phyloP scores from a whole-genome alignment of 331 rosid genomes.

The Prunus yedoensis region DNA sequence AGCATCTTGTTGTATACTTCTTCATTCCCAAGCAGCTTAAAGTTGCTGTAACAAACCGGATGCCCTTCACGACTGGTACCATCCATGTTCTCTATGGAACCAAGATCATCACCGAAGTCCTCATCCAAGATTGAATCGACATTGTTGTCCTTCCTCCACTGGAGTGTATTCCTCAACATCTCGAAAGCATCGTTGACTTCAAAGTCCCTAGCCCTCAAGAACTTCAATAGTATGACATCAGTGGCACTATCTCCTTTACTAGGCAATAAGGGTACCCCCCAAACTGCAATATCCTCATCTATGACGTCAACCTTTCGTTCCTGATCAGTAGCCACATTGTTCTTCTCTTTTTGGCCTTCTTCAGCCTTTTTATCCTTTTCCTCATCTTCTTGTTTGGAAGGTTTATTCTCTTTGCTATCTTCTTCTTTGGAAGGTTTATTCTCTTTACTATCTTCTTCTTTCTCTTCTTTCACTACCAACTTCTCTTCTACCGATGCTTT shows the following conservation, averaged over 20 bases:
- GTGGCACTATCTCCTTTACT: conserved; percentile 53
- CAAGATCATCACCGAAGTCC: conserved; percentile 40
- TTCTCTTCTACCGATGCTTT: background rate
- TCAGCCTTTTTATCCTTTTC: background rate
- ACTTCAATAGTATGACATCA: conserved; percentile 64
- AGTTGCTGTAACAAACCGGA: conserved; percentile 74
- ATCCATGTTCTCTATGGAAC: conserved; percentile 58
- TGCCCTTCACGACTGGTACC: conserved; percentile 75
- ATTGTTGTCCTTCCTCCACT: conserved; percentile 61
- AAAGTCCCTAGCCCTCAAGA: conserved; percentile 72
- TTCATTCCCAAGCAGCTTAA: conserved; percentile 61
- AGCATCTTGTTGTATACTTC: conserved; percentile 64
- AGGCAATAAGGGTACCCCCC: conserved; percentile 64
- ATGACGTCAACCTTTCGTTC: background rate
- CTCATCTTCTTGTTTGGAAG: conserved; percentile 4
- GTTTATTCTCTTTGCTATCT: background rate
- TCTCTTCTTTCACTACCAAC: background rate
- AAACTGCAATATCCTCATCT: conserved; percentile 27
- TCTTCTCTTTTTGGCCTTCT: background rate
- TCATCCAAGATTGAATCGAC: conserved; percentile 60
- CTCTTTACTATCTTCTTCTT: background rate
- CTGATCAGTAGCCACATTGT: background rate
- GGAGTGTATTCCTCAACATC: conserved; percentile 70
- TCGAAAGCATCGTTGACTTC: conserved; percentile 64
- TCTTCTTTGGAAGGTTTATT: background rate